Base-by-base conservation (phyloP, 805 yeast species). In the Ogataea salicorniae region DNA sequence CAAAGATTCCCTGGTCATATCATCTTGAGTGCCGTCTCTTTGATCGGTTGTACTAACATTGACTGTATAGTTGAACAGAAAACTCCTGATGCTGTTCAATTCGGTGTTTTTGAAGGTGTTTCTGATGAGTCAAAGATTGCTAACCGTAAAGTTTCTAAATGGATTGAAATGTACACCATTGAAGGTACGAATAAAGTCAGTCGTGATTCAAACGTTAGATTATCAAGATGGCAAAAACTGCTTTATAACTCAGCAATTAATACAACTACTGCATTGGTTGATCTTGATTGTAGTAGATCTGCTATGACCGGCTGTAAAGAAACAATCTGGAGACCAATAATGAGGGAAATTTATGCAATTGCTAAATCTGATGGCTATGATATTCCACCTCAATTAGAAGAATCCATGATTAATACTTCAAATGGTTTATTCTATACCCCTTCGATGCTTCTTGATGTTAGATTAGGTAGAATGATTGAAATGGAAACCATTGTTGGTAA, bases 341-440 rank as follows among this genome's bases (percentile, higher is more conserved):
- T 73, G 72, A 55, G 60, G 22, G 81, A 76, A 53, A 60, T 76
- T 7, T 56, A 64, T 31, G 62, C 60, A 2, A 72, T 76, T 49
- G 81, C 81, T 16, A 65, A 65, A 33, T 67, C 74, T 29, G 80
- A 74, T 39, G 80, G 79, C 0, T 67, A 67, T 33, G 58, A 51
- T 0, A 51, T 75, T 34, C 70, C 70, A 16, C 59, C 59, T 11
- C 63, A 56, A 2, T 49, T 62, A 15, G 61, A 62, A 34, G 69
- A 74, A 7, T 54, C 55, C 47, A 68, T 71, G 60, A 43, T 72
- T 37, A 50, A 51, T 38, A 56, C 61, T 20, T 52, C 58, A 15
- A 78, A 76, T 56, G 70, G 73, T 17, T 57, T 68, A 33, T 63
- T 62, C 49, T 73, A 71, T 53, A 63, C 68, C 29, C 77, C 77